Evolutionary conservation across 768 basidiomycete genomes (phyloP).

Genomic region (Lentinus tigrinus): DNA sequence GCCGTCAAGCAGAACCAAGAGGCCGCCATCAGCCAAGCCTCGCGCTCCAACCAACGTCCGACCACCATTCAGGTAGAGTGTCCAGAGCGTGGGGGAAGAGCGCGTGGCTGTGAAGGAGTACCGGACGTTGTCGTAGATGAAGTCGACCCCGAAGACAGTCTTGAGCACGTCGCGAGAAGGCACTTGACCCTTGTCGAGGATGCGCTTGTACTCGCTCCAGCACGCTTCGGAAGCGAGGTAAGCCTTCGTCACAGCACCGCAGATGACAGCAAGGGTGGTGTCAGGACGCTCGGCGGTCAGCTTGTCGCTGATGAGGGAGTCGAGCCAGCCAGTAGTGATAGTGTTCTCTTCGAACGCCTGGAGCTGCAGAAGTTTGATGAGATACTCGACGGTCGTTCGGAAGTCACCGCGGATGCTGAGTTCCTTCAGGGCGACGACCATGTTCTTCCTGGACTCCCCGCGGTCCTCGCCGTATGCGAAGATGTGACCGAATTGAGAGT

Average conservation of each 20-base stretch:
- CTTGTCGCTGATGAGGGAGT: slow-evolving; percentile 94
- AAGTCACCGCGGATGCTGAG: slow-evolving; percentile 98
- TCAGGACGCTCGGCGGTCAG: slow-evolving; percentile 98
- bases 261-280: slow-evolving; percentile 87
- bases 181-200: slow-evolving; percentile 97
- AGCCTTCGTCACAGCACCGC: slow-evolving; percentile 94
- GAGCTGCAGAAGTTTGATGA: slow-evolving; percentile 95
- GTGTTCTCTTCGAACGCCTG: slow-evolving; percentile 97
- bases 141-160: slow-evolving; percentile 95
- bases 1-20: slow-evolving; percentile 88
- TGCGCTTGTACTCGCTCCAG: slow-evolving; percentile 89
- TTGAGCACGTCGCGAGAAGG: slow-evolving; percentile 92
- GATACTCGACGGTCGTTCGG: slow-evolving; percentile 97
- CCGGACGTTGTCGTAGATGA: slow-evolving; percentile 94
- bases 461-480: slow-evolving; percentile 99
- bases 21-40: slow-evolving; percentile 90
- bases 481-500: slow-evolving; percentile 99
- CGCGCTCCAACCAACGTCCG: slow-evolving; percentile 90
- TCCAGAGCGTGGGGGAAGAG: slow-evolving; percentile 86
- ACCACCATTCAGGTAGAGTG: slow-evolving; percentile 94
- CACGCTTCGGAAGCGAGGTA: slow-evolving; percentile 88
- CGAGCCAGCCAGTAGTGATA: slow-evolving; percentile 98
- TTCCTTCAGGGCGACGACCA: slow-evolving; percentile 99
- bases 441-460: slow-evolving; percentile 93
- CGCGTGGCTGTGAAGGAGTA: slow-evolving; percentile 96